Conservation (phyloP, 345 rosid species). For the Salix brachista region DNA sequence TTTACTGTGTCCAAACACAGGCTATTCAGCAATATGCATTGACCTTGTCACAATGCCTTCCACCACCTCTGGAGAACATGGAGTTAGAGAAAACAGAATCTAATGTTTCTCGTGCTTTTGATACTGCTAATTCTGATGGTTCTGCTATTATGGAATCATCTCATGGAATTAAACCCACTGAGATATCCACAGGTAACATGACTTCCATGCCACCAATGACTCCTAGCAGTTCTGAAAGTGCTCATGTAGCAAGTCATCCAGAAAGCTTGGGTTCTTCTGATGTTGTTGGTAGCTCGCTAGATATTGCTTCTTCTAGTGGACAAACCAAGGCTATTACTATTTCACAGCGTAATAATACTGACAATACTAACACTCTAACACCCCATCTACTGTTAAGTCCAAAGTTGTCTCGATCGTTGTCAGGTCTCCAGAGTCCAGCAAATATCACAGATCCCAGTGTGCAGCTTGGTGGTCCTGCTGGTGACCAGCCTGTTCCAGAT, state of each 20-base stretch:
- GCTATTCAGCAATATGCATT: constrained; percentile 92
- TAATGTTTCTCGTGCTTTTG: constrained; percentile 29
- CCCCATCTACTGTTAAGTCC: constrained; percentile 22
- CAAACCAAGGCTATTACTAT: constrained; percentile 34
- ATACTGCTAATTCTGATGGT: constrained; percentile 27
- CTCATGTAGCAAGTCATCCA: constrained; percentile 22
- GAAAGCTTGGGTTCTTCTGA: constrained; percentile 40
- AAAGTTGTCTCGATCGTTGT: constrained; percentile 10
- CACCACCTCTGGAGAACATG: constrained; percentile 48
- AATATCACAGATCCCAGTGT: constrained; percentile 27
- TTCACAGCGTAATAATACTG: constrained; percentile 23
- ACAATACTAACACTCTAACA: neutral
- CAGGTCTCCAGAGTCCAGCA: constrained; percentile 30
- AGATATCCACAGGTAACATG: constrained; percentile 20
- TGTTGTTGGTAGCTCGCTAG: constrained; percentile 25
- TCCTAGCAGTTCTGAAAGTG: constrained; percentile 26
- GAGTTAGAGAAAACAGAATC: constrained; percentile 53
- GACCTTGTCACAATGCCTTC: constrained; percentile 73
- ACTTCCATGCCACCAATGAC: constrained; percentile 15
- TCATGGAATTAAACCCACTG: constrained; percentile 31
- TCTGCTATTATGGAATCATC: constrained; percentile 29
- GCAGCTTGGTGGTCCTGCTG: constrained; percentile 30
- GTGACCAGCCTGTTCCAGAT: constrained; percentile 18
- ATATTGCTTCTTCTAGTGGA: constrained; percentile 20
- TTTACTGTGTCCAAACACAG: constrained; percentile 54